Percentiles rank a stretch among this genome's conserved stretches.
phyloP scores from a whole-genome alignment of 768 basidiomycete species.

The Boletus rufocinnamomeus region DNA sequence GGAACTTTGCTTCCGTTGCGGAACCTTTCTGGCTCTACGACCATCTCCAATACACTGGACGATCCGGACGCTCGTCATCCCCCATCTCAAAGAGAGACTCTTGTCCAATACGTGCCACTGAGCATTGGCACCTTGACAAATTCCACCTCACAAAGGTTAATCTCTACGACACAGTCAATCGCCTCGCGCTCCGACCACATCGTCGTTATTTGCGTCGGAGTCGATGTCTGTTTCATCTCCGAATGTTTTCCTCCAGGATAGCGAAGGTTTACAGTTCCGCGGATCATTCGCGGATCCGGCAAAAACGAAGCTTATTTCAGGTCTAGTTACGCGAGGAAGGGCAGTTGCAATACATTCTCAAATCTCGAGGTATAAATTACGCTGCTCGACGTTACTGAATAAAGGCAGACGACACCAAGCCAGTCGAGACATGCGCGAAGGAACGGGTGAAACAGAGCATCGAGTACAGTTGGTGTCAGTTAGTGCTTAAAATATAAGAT shows the following conservation, averaged over 20 bases:
- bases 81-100: neutral
- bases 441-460: slow-evolving; percentile 9
- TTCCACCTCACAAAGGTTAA: neutral
- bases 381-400: slow-evolving; percentile 9
- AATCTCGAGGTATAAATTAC: slow-evolving; percentile 14
- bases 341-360: slow-evolving; percentile 1
- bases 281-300: slow-evolving; percentile 29
- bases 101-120: neutral
- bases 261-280: slow-evolving; percentile 28
- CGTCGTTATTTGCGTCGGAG: slow-evolving; percentile 21
- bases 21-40: neutral
- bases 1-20: too few relatives aligned
- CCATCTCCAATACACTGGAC: neutral
- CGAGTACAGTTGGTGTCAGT: slow-evolving; percentile 24
- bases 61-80: neutral
- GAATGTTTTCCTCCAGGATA: slow-evolving; percentile 16
- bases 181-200: slow-evolving; percentile 4
- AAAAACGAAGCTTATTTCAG: slow-evolving; percentile 12
- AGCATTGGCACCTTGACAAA: neutral
- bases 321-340: slow-evolving; percentile 14
- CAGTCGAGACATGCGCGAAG: slow-evolving; percentile 7
- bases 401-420: slow-evolving; percentile 8
- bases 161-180: neutral
- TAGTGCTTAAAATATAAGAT: slow-evolving; percentile 37
- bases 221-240: slow-evolving; percentile 31